Evolutionary conservation across 2,329 filamentous ascomycete genomes (phyloP).

Genomic region (Claviceps monticola): DNA sequence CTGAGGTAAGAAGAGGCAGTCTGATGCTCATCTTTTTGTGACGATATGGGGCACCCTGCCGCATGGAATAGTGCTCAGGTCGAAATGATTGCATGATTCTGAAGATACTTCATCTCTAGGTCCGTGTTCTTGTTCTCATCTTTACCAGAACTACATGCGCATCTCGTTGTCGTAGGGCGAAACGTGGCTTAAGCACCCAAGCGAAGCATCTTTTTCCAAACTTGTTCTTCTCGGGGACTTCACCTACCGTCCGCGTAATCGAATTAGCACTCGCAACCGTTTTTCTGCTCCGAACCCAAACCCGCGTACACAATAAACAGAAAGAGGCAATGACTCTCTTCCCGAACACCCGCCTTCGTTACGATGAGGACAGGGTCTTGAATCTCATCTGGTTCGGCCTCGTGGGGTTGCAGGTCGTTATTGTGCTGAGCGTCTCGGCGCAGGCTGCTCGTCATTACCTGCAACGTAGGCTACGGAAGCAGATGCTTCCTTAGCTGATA

Average conservation of each 20-base stretch:
- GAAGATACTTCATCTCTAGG: not conserved
- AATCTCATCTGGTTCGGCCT: slow-evolving; percentile 34
- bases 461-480: slow-evolving; percentile 5
- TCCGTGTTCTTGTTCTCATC: not conserved
- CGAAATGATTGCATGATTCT: not conserved
- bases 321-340: slow-evolving; percentile 11
- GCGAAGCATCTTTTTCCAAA: not conserved
- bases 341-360: slow-evolving; percentile 13
- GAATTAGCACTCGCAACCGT: not conserved
- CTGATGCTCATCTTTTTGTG: not conserved
- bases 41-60: not conserved
- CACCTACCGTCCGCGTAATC: not conserved
- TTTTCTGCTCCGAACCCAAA: not conserved
- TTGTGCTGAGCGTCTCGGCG: slow-evolving; percentile 27
- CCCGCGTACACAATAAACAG: not conserved
- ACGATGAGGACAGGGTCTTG: slow-evolving; percentile 24
- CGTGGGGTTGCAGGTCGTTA: slow-evolving; percentile 29
- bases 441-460: slow-evolving; percentile 10
- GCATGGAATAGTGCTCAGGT: not conserved
- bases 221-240: not conserved
- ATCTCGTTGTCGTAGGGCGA: not conserved
- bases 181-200: not conserved
- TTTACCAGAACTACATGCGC: not conserved
- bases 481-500: slow-evolving; percentile 2
- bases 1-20: not conserved